A percentile compares a stretch with the other conserved stretches of the same genome.
These are phyloP conservation scores for Sungouiozyma intestinalis DNA, from an alignment of 805 yeast species.

Conservation along the genomic window DNA sequence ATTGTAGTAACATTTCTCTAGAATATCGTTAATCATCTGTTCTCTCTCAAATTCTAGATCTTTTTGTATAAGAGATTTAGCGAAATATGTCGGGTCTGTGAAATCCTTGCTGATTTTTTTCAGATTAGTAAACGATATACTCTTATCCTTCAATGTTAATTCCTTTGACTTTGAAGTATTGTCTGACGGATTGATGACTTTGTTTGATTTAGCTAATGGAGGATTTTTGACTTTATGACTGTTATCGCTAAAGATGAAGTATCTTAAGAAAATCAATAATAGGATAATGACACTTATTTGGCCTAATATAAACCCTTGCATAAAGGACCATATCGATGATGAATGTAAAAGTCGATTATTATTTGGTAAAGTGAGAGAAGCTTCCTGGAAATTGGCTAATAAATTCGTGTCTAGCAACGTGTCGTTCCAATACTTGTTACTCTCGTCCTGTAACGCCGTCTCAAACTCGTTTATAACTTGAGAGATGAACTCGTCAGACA, in stretches of 20 bases:
- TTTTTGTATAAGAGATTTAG: conserved; percentile 5
- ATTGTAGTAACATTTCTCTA: conserved; percentile 88
- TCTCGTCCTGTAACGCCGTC: neutral
- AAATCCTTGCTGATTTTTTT: neutral
- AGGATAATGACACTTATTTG: conserved; percentile 61
- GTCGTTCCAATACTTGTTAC: neutral
- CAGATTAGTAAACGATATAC: neutral
- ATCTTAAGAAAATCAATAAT: conserved; percentile 54
- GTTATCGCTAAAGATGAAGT: conserved; percentile 66
- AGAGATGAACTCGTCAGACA: neutral
- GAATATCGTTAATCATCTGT: conserved; percentile 37
- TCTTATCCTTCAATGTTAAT: neutral
- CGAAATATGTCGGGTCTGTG: conserved; percentile 4
- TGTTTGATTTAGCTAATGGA: conserved; percentile 2
- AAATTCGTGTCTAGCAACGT: neutral
- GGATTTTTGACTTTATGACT: conserved; percentile 31
- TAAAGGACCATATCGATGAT: conserved; percentile 45
- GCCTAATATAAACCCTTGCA: conserved; percentile 66
- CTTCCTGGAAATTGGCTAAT: too few species aligned
- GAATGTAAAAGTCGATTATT: conserved; percentile 12
- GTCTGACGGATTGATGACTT: neutral
- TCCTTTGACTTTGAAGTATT: neutral
- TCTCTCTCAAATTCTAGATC: conserved; percentile 18
- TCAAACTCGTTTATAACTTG: neutral
- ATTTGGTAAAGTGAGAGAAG: neutral